A percentile compares a stretch with the other conserved stretches of the same genome.
phyloP scores from a whole-genome alignment of 176 grass and related monocot species.

The Pharus latifolius region DNA sequence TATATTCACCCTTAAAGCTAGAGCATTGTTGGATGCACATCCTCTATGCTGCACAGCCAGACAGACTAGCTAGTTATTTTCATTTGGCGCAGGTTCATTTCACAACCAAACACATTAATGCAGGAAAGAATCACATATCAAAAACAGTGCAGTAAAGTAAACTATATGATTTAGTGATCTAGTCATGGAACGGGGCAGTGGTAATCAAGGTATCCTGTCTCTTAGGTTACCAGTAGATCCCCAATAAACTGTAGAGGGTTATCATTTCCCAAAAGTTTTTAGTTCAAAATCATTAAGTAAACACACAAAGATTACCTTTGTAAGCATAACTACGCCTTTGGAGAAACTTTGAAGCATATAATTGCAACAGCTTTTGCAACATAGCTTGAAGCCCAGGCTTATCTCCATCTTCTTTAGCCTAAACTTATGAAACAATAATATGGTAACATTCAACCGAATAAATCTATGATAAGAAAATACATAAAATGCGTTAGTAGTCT shows the following conservation, averaged over 20 bases:
- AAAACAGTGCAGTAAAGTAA: no score
- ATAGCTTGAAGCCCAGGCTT: conserved; percentile 83
- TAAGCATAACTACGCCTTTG: conserved; percentile 74
- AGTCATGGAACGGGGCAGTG: no score
- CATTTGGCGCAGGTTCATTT: no score
- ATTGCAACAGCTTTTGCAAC: conserved; percentile 82
- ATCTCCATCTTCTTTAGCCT: conserved; percentile 84
- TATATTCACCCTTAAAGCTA: no score
- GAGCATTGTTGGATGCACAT: no score
- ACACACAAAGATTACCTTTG: conserved; percentile 49
- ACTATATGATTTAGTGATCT: no score
- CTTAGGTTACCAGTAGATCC: background rate
- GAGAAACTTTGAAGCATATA: conserved; percentile 82
- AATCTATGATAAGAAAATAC: background rate
- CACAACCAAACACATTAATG: no score
- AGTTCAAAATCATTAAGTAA: background rate
- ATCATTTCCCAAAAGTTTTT: background rate
- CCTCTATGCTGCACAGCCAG: no score
- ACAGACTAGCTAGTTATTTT: no score
- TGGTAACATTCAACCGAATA: background rate
- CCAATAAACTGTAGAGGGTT: background rate
- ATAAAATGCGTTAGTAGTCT: no score
- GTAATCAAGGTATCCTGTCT: no score
- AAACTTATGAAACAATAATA: conserved; percentile 10
- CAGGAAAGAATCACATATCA: no score